A percentile compares a stretch with the other conserved stretches of the same genome.
Conservation (phyloP, 306 rosid species). For the Cucumis melo region DNA sequence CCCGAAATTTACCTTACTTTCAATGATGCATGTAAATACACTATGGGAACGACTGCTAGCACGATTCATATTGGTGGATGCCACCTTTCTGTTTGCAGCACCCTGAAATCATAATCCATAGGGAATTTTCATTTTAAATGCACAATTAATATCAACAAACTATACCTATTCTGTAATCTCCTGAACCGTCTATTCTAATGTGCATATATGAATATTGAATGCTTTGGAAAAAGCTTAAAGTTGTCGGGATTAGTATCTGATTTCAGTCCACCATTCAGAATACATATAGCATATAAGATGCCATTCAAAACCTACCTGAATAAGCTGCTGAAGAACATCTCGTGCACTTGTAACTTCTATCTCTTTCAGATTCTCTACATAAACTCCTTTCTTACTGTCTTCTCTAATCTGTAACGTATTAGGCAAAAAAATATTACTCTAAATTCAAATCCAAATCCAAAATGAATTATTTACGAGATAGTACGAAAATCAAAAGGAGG, state of each 20-base stretch:
- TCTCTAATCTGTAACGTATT: conserved; percentile 62
- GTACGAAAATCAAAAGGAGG: not conserved
- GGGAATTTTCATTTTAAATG: not conserved
- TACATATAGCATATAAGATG: not conserved
- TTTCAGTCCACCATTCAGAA: not conserved
- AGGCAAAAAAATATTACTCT: not conserved
- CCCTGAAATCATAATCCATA: conserved; percentile 37
- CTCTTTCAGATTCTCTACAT: conserved; percentile 93
- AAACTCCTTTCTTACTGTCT: conserved; percentile 85
- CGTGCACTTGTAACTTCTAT: conserved; percentile 78
- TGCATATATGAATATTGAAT: not conserved
- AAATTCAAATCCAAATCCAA: not conserved
- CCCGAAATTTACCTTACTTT: conserved; percentile 58
- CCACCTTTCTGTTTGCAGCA: conserved; percentile 87
- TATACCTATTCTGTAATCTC: not conserved
- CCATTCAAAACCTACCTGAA: conserved; percentile 39
- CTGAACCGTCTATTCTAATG: not conserved
- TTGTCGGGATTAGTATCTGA: not conserved
- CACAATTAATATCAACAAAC: not conserved
- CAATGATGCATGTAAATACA: conserved; percentile 93
- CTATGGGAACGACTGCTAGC: conserved; percentile 98
- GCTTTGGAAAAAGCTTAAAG: not conserved
- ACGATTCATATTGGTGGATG: conserved; percentile 93
- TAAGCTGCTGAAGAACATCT: conserved; percentile 83
- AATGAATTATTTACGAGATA: not conserved